A percentile compares a stretch with the other conserved stretches of the same genome.
phyloP scores from a whole-genome alignment of 306 rosid genomes.

The Astragalus glycyphyllos region DNA sequence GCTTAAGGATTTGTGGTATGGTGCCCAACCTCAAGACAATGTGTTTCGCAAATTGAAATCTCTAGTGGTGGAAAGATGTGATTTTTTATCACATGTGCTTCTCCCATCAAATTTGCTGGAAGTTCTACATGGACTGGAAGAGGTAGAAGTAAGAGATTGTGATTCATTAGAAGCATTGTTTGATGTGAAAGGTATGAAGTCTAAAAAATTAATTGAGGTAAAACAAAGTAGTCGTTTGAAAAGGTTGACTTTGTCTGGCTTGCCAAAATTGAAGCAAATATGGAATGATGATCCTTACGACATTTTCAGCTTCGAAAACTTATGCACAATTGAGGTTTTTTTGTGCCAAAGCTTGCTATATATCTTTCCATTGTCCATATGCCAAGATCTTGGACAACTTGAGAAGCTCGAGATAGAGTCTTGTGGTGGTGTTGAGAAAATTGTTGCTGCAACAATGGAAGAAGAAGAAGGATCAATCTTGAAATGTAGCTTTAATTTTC shows the following conservation, averaged over 20 bases:
- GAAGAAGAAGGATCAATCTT: too few species aligned
- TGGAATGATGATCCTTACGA: background rate
- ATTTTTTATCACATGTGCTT: conserved; percentile 21
- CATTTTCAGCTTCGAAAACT: conserved; percentile 21
- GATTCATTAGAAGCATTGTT: conserved; percentile 19
- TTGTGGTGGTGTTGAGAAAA: background rate
- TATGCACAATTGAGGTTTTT: background rate
- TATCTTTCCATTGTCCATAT: background rate
- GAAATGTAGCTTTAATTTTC: too few species aligned
- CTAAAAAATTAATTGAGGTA: background rate
- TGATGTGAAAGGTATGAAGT: conserved; percentile 3
- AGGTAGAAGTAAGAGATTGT: conserved; percentile 5
- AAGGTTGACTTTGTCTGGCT: too few species aligned
- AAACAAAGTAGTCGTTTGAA: too few species aligned
- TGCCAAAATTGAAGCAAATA: too few species aligned
- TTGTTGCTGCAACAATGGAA: conserved; percentile 2
- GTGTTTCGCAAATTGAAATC: conserved; percentile 3
- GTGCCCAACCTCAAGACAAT: background rate
- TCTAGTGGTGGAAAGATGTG: conserved; percentile 3
- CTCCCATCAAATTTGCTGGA: background rate
- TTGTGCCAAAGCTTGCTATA: background rate
- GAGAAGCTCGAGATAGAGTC: background rate
- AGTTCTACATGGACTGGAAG: conserved; percentile 1
- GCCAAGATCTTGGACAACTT: conserved; percentile 7
- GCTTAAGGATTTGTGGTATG: background rate